Base-by-base conservation (phyloP, 768 basidiomycete genomes). In the Termitomyces heimii region DNA sequence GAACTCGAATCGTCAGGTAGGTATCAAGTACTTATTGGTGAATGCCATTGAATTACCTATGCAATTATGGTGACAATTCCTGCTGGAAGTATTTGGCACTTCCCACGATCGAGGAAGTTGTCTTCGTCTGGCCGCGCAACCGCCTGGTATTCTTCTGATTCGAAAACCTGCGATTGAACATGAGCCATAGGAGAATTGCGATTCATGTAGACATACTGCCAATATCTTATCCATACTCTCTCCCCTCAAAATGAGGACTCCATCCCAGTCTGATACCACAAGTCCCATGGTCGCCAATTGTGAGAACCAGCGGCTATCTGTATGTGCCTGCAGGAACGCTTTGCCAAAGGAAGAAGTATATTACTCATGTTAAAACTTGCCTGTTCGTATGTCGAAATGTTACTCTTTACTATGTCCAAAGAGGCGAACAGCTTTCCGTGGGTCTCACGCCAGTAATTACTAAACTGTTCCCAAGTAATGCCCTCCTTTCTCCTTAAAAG, bases 371-470 rank as follows among this genome's bases (percentile, higher is more conserved):
- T 2, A n/a, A 20, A 20, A 48, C 53, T 47, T 28, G 61, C 60
- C 65, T 71, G 73, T 51, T 74, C 70, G 60, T 72, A 72, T 49
- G 68, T 69, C n/a, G 71, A 63, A 52, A 72, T 55, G 47, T 73
- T 73, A 39, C 59, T 64, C 63, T 72, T 69, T 26, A 66, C 70
- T 28, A 73, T 65, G 7, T 67, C 63, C 14, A 73, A 62, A 0
- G 66, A 67, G 29, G 62, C 54, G 62, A 74, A 70, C 32, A 68
- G 50, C 37, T 62, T 57, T 4, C 63, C 65, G 49, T 71, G 67
- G 3, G 64, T 62, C 12, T 66, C 57, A 12, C 66, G 57, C 72
- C 71, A 74, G 59, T 73, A 70, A 22, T 60, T 58, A 51, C 65
- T 65, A 52, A 73, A 74, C 29, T 71, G 67, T 40, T 70, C 69